Percentiles rank a stretch among this genome's conserved stretches.
These are phyloP conservation scores for Nigrograna mackinnonii DNA, from an alignment of 2,329 filamentous ascomycete species.

Conservation along the genomic window DNA sequence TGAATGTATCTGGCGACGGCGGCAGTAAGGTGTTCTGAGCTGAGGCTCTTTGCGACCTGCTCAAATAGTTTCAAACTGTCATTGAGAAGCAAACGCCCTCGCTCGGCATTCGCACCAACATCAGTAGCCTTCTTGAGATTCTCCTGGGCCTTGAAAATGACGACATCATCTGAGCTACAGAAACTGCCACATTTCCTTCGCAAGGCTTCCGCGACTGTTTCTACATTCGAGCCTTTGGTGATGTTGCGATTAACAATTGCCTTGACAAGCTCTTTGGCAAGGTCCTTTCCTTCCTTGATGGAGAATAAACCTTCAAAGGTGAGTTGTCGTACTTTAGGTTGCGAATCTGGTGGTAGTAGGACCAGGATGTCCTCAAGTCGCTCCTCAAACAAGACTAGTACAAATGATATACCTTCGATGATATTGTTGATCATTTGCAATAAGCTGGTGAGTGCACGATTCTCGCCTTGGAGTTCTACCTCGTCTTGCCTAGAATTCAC, in stretches of 20 bases:
- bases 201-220: constrained; percentile 94
- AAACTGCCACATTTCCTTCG: constrained; percentile 92
- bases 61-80: constrained; percentile 89
- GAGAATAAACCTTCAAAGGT: constrained; percentile 91
- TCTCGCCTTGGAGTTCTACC: constrained; percentile 88
- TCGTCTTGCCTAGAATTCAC: constrained; percentile 86
- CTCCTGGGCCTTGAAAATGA: constrained; percentile 98
- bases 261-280: constrained; percentile 94
- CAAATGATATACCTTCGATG: constrained; percentile 95
- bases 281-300: constrained; percentile 75
- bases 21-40: constrained; percentile 75
- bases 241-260: constrained; percentile 98
- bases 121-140: constrained; percentile 87
- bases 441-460: constrained; percentile 86
- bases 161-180: constrained; percentile 94
- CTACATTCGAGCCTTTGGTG: constrained; percentile 93
- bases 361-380: constrained; percentile 84
- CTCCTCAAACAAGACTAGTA: constrained; percentile 93
- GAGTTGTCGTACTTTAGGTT: constrained; percentile 71
- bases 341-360: constrained; percentile 71
- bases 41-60: constrained; percentile 82
- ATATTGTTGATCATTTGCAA: constrained; percentile 86
- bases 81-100: constrained; percentile 77
- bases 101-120: constrained; percentile 72
- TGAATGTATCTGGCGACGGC: constrained; percentile 79